Conservation (phyloP, 2,329 filamentous ascomycete genomes). For the Aspergillus piperis region DNA sequence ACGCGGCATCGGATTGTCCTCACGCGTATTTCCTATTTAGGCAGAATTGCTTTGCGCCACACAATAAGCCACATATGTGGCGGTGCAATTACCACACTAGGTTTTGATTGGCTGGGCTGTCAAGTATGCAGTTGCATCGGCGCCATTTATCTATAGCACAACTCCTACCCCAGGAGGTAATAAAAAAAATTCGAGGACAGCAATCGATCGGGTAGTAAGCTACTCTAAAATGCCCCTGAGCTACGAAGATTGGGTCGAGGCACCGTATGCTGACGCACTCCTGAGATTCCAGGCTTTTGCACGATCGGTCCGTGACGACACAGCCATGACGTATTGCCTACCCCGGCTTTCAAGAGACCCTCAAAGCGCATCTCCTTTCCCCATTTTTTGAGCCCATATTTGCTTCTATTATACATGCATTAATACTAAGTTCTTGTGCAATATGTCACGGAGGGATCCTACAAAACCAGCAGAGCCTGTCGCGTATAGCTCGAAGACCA, state of each 20-base stretch:
- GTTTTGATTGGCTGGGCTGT: background rate
- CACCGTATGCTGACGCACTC: background rate
- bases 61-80: background rate
- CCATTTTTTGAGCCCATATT: too few relatives aligned
- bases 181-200: too few relatives aligned
- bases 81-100: background rate
- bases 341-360: background rate
- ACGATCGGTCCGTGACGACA: background rate
- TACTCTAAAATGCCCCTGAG: too few relatives aligned
- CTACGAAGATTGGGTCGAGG: background rate
- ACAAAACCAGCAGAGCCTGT: background rate
- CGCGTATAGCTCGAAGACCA: constrained; percentile 6
- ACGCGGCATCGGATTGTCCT: constrained; percentile 6
- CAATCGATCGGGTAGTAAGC: too few relatives aligned
- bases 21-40: constrained; percentile 19
- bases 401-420: background rate
- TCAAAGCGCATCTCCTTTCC: background rate
- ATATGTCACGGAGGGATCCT: constrained; percentile 1
- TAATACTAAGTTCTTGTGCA: background rate
- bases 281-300: background rate
- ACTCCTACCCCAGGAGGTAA: too few relatives aligned
- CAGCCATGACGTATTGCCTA: background rate
- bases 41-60: constrained; percentile 12
- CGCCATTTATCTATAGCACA: background rate
- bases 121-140: background rate